Conservation (phyloP, 169 alveolate species). For the Perkinsus olseni region DNA sequence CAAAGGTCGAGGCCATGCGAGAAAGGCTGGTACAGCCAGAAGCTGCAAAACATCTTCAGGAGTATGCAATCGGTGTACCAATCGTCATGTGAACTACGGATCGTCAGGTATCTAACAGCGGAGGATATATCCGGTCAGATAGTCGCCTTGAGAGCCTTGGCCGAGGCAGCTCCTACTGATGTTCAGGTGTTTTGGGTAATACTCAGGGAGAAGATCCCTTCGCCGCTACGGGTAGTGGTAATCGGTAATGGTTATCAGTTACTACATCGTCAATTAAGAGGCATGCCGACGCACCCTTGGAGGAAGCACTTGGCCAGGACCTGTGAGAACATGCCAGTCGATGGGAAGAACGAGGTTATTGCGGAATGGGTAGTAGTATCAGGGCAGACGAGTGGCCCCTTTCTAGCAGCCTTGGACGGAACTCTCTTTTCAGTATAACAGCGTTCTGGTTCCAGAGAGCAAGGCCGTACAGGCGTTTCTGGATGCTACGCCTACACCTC, state of each 20-base stretch:
- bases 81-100: no score
- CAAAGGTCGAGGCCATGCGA: neutral
- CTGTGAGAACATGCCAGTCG: neutral
- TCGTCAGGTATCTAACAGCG: neutral
- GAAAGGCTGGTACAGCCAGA: neutral
- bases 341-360: neutral
- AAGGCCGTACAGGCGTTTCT: neutral
- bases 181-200: neutral
- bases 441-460: neutral
- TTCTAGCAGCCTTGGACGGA: no score
- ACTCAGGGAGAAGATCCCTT: neutral
- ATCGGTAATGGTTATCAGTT: no score
- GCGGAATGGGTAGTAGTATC: neutral
- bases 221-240: neutral
- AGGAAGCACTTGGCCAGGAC: neutral
- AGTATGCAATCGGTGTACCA: no score
- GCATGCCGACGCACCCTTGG: neutral
- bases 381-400: no score
- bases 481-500: neutral
- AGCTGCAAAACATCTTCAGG: neutral
- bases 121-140: neutral
- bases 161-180: neutral
- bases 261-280: neutral
- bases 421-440: neutral
- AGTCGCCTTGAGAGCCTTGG: neutral